Evolutionary conservation across 352 stramenopile genomes (phyloP), one percentile per base, ranked within the genome.

Genomic region (Phytophthora syringae): DNA sequence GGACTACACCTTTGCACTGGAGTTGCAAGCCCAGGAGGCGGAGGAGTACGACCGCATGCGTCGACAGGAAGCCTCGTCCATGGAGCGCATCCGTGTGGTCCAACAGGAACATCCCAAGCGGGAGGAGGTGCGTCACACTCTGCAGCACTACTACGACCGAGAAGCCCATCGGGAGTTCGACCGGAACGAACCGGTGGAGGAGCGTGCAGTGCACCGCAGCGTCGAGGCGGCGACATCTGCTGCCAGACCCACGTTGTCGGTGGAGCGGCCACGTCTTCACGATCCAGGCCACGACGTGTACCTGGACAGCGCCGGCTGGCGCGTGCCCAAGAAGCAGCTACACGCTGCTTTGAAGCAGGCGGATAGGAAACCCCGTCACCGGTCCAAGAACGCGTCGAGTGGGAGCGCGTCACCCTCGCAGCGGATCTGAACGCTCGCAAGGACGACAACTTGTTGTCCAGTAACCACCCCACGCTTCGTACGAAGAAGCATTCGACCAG

Each of bases 21-120:
- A 91, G 67, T 60, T 91, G 27, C 82, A 91, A 52, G 80, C 82
- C 0, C 82, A 91, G 27, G 82, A 91, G 36, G 82, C 82, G 18
- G 82, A 91, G 56, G 78, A 91, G 50, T 91, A 91, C 66, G 80
- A 91, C 64, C 80, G 82, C 24, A 70, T 91, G 52, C 74, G 82
- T 21, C 82, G 82, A 21, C 82, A 91, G 39, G 74, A 91, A 43
- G 82, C 79, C 5, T 84, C 82, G 7, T 89, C 82, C 3, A 88
- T 88, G 59, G 82, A 91, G 58, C 76, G 82, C 5, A 76, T 91
- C 18, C 74, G 78, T 28, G 62, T 89, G 27, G 78, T 91, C 28
- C 74, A 75, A 2, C 78, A 88, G 62, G 80, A 84, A 34, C 64
- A 83, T 37, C 76, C 79, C 18, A 72, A 82, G 27, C 78, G 65